Conservation (phyloP, 805 yeast species). For the Citeromyces matritensis region DNA sequence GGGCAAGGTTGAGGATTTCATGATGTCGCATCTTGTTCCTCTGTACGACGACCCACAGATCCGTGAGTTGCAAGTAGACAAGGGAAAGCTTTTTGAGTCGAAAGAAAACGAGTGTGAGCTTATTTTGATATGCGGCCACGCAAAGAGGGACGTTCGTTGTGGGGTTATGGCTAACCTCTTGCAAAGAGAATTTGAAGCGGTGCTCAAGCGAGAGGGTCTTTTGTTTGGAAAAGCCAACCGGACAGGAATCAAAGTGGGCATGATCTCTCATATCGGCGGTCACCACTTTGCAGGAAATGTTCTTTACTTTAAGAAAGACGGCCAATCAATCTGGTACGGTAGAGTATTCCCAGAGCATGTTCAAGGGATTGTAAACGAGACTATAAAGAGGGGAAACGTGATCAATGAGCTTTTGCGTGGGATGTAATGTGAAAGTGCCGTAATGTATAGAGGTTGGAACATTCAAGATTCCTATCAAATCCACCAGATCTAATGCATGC, state of each 20-base stretch:
- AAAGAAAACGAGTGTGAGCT: slow-evolving; percentile 12
- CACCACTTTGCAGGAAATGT: slow-evolving; percentile 81
- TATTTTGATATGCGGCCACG: slow-evolving; percentile 53
- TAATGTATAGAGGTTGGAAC: too few relatives aligned
- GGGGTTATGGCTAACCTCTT: slow-evolving; percentile 52
- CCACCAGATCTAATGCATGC: too few relatives aligned
- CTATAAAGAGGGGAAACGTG: slow-evolving; percentile 30
- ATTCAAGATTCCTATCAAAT: too few relatives aligned
- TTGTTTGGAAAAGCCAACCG: slow-evolving; percentile 10
- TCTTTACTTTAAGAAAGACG: slow-evolving; percentile 30
- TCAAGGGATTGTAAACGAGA: slow-evolving; percentile 47
- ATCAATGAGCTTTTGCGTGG: slow-evolving; percentile 48
- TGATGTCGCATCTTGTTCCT: slow-evolving; percentile 24
- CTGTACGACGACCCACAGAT: slow-evolving; percentile 4
- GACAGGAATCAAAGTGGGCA: slow-evolving; percentile 26
- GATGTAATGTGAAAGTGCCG: too few relatives aligned
- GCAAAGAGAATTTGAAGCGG: slow-evolving; percentile 28
- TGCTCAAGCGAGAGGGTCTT: slow-evolving; percentile 19
- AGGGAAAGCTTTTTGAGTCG: slow-evolving; percentile 1
- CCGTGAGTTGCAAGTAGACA: slow-evolving; percentile 3
- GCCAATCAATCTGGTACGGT: slow-evolving; percentile 60
- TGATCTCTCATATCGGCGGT: slow-evolving; percentile 72
- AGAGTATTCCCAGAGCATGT: slow-evolving; percentile 51
- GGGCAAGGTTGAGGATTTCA: slow-evolving; percentile 16
- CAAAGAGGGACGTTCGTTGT: slow-evolving; percentile 48